A percentile compares a stretch with the other conserved stretches of the same genome.
Evolutionary conservation across 768 basidiomycete genomes (phyloP).

Genomic region (Asterophora parasitica): DNA sequence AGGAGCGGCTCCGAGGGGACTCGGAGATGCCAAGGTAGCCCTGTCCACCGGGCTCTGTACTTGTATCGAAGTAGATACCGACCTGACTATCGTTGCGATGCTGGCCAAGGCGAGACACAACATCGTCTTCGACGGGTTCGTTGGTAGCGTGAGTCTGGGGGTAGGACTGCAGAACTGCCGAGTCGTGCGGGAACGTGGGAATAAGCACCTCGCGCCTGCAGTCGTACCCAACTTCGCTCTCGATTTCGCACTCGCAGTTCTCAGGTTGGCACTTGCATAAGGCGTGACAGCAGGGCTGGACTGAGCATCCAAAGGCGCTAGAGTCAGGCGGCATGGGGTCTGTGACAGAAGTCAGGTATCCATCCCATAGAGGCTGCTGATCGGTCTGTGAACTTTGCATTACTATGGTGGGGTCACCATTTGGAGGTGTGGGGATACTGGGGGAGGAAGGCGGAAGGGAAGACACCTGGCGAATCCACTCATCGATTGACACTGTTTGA

Average conservation of each 20-base stretch:
- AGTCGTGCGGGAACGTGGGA: constrained; percentile 2
- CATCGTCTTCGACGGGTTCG: neutral
- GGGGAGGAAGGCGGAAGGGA: constrained; percentile 3
- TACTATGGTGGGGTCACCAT: neutral
- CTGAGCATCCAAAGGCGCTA: constrained; percentile 4
- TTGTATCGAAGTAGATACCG: constrained; percentile 2
- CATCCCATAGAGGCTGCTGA: constrained; percentile 13
- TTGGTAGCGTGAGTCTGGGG: no score
- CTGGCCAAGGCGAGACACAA: neutral
- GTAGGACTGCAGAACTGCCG: neutral
- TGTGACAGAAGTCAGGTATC: constrained; percentile 7
- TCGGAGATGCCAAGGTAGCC: constrained; percentile 5
- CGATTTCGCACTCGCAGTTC: constrained; percentile 15
- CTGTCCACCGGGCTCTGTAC: neutral
- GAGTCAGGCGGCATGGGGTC: constrained; percentile 5
- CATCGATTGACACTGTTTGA: constrained; percentile 44
- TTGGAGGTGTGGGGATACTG: neutral
- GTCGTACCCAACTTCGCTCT: constrained; percentile 17
- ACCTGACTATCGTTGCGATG: neutral
- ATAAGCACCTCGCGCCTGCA: constrained; percentile 17
- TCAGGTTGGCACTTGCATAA: constrained; percentile 20
- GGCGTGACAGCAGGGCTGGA: constrained; percentile 20
- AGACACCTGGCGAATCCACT: constrained; percentile 17
- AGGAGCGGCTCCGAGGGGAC: constrained; percentile 19
- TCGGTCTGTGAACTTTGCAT: neutral